Base-by-base conservation (phyloP, 1,284 basidiomycete genomes). In the Irpex sp. region DNA sequence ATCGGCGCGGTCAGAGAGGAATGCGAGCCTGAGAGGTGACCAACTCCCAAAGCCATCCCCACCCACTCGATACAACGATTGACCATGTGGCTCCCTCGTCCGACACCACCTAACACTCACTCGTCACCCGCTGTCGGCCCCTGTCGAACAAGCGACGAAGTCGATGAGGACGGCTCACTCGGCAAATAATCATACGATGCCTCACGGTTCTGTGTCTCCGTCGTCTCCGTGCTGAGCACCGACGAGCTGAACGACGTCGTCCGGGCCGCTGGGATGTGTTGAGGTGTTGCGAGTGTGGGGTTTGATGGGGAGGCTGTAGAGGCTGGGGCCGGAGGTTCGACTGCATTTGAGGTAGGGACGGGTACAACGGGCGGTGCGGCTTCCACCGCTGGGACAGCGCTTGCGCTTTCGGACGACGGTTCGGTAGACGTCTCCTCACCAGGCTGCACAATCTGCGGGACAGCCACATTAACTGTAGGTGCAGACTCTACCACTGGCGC, bases 81-180 rank as follows among this genome's bases (percentile, higher is more conserved):
- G 31, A 34, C 31, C 31, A 34, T 34, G 31, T 34, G 31, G 31
- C 31, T 34, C 31, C 31, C 31, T 34, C 31, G 31, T 34, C 31
- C 31, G 6, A 0, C 13, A 47, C 44, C 9, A 5, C 17, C n/a
- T 0, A 26, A 21, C 9, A 1, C 54, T 36, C 31, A 31, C 31
- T 54, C 54, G 2, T 17, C 15, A n/a, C 13, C 54, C 13, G 21
- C 19, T 4, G 13, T 9, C 5, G 26, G 31, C 3, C 36, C 21
- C 34, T 77, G 74, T 64, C 70, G 76, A 59, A 73, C 74, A 17
- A 76, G 61, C 36, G 64, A 65, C 48, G 61, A 65, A 34, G 61
- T 65, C 21, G 70, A 69, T 7, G 76, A 77, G 26, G 76, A 76
- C 2, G 78, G 74, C 9, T 77, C 76, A 44, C 76, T 76, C 26